phyloP scores from a whole-genome alignment of 2,329 filamentous ascomycete genomes.

The Zalaria obscura region DNA sequence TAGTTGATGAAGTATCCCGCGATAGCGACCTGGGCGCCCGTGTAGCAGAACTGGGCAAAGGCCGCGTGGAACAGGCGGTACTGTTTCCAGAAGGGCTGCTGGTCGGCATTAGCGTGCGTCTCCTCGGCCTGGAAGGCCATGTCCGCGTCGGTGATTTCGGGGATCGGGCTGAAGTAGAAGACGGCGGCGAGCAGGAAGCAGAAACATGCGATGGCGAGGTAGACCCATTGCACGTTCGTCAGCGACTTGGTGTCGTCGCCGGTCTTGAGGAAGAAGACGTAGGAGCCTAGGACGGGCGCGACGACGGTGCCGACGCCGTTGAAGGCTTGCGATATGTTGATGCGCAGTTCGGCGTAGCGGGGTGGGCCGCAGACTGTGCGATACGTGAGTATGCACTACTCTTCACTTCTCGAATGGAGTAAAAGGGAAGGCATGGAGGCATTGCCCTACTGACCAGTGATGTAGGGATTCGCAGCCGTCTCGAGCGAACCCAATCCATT shows the following conservation, averaged over 20 bases:
- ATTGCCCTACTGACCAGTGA: slow-evolving; percentile 9
- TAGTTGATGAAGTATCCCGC: slow-evolving; percentile 37
- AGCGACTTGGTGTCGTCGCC: slow-evolving; percentile 35
- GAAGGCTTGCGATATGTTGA: slow-evolving; percentile 45
- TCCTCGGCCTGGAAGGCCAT: slow-evolving; percentile 38
- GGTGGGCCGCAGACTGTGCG: slow-evolving; percentile 41
- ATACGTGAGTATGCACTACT: slow-evolving; percentile 1
- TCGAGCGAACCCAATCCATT: slow-evolving; percentile 41
- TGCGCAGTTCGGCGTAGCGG: slow-evolving; percentile 41
- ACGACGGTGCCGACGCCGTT: slow-evolving; percentile 45
- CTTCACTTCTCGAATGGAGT: too few species aligned
- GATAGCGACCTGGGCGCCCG: slow-evolving; percentile 53
- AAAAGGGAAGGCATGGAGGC: too few species aligned
- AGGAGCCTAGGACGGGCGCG: slow-evolving; percentile 43
- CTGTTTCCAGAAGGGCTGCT: slow-evolving; percentile 42
- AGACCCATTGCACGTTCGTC: slow-evolving; percentile 49
- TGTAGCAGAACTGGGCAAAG: slow-evolving; percentile 67
- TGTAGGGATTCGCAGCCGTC: slow-evolving; percentile 42
- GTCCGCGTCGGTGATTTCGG: slow-evolving; percentile 47
- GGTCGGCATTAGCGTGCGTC: slow-evolving; percentile 16
- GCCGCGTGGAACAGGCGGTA: slow-evolving; percentile 65
- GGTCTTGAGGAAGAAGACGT: slow-evolving; percentile 47
- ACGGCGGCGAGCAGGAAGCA: slow-evolving; percentile 41
- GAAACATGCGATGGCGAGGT: slow-evolving; percentile 48
- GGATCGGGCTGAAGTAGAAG: slow-evolving; percentile 42